Evolutionary conservation across 1,284 basidiomycete genomes (phyloP).

Genomic region (Neolentinus lepideus): DNA sequence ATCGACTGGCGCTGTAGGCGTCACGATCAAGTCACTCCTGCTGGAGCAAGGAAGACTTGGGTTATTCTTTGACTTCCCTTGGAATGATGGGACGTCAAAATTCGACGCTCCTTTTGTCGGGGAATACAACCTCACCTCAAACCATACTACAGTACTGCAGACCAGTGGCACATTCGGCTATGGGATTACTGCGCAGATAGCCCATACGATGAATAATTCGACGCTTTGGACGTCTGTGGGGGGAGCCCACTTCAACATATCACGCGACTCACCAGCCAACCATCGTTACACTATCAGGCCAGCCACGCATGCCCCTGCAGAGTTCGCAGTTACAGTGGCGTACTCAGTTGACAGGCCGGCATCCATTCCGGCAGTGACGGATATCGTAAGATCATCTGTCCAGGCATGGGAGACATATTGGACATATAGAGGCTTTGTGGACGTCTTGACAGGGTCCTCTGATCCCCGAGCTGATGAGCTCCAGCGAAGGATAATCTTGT

Average conservation of each 20-base stretch:
- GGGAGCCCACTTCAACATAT: conserved; percentile 33
- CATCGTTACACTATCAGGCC: conserved; percentile 40
- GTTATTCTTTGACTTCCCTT: conserved; percentile 54
- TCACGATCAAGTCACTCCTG: conserved; percentile 34
- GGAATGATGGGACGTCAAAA: conserved; percentile 48
- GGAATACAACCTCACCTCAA: conserved; percentile 34
- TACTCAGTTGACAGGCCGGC: conserved; percentile 20
- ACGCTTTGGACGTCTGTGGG: conserved; percentile 38
- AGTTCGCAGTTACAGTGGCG: conserved; percentile 27
- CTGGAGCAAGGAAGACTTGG: conserved; percentile 32
- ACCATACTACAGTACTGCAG: conserved; percentile 37
- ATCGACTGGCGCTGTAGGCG: conserved; percentile 30
- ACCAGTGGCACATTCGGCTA: conserved; percentile 12
- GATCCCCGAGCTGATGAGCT: conserved; percentile 46
- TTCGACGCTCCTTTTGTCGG: conserved; percentile 57
- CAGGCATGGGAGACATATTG: conserved; percentile 41
- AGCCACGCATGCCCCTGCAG: conserved; percentile 4
- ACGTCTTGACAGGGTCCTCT: conserved; percentile 40
- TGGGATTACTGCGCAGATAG: conserved; percentile 28
- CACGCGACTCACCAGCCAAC: conserved; percentile 28
- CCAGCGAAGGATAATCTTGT: conserved; percentile 48
- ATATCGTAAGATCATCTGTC: conserved; percentile 28
- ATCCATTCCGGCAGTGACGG: conserved; percentile 14
- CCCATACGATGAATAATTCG: conserved; percentile 33
- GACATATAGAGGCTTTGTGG: conserved; percentile 43